A percentile compares a stretch with the other conserved stretches of the same genome.
Conservation (phyloP, 305 asterid species). For the Vinca major region DNA sequence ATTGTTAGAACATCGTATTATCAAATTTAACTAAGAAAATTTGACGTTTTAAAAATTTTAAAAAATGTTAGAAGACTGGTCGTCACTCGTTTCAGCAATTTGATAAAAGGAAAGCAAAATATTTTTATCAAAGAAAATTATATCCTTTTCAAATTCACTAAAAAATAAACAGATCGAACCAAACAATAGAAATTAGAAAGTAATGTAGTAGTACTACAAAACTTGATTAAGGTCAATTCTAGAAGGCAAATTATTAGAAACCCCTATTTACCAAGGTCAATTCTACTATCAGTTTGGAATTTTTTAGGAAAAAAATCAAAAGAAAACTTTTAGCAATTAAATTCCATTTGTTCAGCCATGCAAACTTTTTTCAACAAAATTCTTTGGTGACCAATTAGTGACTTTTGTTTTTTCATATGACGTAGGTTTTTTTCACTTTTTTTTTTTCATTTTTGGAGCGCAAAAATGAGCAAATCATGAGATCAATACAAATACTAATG, state of each 20-base stretch:
- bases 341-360: background rate
- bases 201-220: background rate
- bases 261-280: background rate
- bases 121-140: too few species aligned
- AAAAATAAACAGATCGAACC: background rate
- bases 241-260: background rate
- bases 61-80: too few species aligned
- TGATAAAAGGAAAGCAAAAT: too few species aligned
- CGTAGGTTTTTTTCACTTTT: background rate
- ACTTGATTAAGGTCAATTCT: background rate
- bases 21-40: too few species aligned
- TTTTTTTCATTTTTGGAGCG: background rate
- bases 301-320: background rate
- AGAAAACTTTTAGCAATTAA: background rate
- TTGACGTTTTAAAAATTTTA: too few species aligned
- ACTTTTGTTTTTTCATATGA: background rate
- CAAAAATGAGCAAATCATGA: background rate
- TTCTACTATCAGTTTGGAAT: background rate
- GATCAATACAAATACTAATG: background rate
- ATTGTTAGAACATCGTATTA: too few species aligned
- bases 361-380: background rate
- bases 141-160: too few species aligned
- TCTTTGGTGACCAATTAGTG: slow-evolving; percentile 10
- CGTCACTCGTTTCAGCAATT: too few species aligned
- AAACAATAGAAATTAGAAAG: background rate